Conservation (phyloP, 306 rosid genomes). For the Rosa chinensis region DNA sequence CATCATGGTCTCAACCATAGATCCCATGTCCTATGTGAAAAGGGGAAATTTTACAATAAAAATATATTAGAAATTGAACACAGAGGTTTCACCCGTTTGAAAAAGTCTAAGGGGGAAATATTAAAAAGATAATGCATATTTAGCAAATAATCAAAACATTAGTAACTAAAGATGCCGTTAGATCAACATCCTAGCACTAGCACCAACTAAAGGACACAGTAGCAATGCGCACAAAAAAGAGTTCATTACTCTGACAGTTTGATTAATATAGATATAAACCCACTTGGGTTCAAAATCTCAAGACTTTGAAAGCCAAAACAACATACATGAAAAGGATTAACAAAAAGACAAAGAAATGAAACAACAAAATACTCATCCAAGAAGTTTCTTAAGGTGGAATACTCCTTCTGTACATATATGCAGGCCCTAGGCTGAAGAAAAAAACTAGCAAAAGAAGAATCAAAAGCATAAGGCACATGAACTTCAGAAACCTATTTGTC, state of each 20-base stretch:
- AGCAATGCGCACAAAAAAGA: neutral
- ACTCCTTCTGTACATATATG: neutral
- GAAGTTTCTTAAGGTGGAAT: neutral
- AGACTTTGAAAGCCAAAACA: neutral
- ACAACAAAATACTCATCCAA: neutral
- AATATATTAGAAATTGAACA: neutral
- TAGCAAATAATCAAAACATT: neutral
- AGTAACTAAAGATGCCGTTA: neutral
- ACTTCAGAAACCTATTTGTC: neutral
- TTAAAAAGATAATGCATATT: neutral
- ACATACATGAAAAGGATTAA: neutral
- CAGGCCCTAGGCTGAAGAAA: neutral
- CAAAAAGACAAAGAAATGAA: neutral
- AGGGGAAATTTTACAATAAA: neutral
- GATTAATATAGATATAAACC: neutral
- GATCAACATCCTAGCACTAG: neutral
- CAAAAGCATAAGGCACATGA: neutral
- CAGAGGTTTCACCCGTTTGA: neutral
- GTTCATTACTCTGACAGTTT: neutral
- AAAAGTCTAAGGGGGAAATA: neutral
- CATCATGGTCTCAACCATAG: conserved; percentile 95
- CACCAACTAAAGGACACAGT: neutral
- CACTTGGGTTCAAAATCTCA: neutral
- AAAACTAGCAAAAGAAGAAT: neutral
- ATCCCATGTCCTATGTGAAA: conserved; percentile 71